Evolutionary conservation across 345 rosid genomes (phyloP).

Genomic region (Salix viminalis): DNA sequence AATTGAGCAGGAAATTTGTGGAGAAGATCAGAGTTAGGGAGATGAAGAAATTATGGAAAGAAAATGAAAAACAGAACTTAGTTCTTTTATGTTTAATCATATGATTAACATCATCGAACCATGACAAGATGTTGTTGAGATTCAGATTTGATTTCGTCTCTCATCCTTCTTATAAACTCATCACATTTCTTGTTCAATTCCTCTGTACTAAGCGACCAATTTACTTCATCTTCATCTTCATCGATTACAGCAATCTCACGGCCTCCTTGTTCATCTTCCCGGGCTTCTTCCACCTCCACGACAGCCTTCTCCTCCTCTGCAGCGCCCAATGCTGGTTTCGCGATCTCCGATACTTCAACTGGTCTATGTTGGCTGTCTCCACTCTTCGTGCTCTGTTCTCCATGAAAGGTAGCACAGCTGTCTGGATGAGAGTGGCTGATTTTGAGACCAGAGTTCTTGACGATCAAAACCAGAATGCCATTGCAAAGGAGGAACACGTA

Average conservation of each 20-base stretch:
- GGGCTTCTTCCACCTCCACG: slow-evolving; percentile 15
- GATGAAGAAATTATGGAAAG: neutral
- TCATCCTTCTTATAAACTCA: slow-evolving; percentile 63
- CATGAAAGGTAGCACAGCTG: neutral
- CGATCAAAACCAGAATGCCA: slow-evolving; percentile 53
- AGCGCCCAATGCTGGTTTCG: slow-evolving; percentile 9
- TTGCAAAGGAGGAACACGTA: slow-evolving; percentile 67
- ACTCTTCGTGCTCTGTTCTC: neutral
- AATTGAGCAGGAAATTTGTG: neutral
- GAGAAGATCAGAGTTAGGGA: neutral
- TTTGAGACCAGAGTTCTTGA: slow-evolving; percentile 38
- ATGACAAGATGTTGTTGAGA: slow-evolving; percentile 15
- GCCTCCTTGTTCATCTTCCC: neutral
- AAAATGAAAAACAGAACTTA: neutral
- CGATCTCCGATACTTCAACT: neutral
- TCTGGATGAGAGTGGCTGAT: slow-evolving; percentile 14
- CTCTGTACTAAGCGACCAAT: slow-evolving; percentile 39
- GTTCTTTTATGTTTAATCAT: neutral
- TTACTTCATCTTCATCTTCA: slow-evolving; percentile 8
- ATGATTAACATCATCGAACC: slow-evolving; percentile 6
- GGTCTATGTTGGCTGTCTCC: slow-evolving; percentile 11
- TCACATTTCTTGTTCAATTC: slow-evolving; percentile 70
- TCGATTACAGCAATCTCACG: neutral
- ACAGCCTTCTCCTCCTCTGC: slow-evolving; percentile 9
- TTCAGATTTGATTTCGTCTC: slow-evolving; percentile 32